Percentiles rank a stretch among this genome's conserved stretches.
Conservation (phyloP, 129 eudicot genomes). For the Escallonia herrerae region DNA sequence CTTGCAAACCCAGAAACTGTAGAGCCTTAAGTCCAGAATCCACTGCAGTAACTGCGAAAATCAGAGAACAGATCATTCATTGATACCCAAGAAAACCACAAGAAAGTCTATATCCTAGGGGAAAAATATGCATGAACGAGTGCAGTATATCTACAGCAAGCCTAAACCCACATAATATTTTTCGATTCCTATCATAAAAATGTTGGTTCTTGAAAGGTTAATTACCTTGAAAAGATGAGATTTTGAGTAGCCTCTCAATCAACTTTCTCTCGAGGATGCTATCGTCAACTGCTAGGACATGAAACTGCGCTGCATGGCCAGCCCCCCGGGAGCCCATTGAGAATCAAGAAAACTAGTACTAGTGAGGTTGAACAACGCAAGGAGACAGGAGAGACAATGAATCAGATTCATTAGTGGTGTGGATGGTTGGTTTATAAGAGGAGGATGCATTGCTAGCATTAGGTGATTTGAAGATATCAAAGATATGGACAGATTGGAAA, state of each 20-base stretch:
- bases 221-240: constrained; percentile 69
- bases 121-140: no score
- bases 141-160: no score
- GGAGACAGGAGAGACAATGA: constrained; percentile 8
- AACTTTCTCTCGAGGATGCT: constrained; percentile 61
- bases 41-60: constrained; percentile 55
- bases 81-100: no score
- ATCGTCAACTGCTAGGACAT: constrained; percentile 80
- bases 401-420: background rate
- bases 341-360: background rate
- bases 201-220: no score
- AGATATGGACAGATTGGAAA: constrained; percentile 59
- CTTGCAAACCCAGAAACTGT: constrained; percentile 72
- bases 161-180: no score
- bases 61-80: no score
- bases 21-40: constrained; percentile 90
- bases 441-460: constrained; percentile 9
- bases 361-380: background rate
- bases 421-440: constrained; percentile 17
- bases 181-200: no score
- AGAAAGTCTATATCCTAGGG: no score
- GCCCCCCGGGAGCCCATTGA: constrained; percentile 34
- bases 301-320: constrained; percentile 34
- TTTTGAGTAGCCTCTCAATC: constrained; percentile 60
- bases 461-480: constrained; percentile 11